These are phyloP conservation scores for Salvia hispanica DNA, from an alignment of 257 asterid genomes.

Conservation along the genomic window DNA sequence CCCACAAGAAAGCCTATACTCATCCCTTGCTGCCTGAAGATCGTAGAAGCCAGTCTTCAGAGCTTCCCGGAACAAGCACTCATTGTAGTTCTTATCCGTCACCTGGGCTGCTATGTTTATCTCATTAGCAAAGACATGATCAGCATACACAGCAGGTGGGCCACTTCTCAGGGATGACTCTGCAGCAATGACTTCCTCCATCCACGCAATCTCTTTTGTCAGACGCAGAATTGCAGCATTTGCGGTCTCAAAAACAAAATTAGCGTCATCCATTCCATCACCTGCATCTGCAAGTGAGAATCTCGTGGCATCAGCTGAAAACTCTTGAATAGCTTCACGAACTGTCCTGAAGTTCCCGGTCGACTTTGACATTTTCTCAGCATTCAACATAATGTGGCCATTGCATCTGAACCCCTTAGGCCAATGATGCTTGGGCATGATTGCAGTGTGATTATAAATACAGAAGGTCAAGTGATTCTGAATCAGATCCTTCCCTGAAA, in stretches of 20 bases:
- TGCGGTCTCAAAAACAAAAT: constrained; percentile 88
- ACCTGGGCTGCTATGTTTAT: constrained; percentile 69
- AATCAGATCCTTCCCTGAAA: constrained; percentile 93
- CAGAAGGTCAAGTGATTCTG: constrained; percentile 92
- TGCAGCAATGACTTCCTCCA: constrained; percentile 70
- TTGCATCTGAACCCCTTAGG: constrained; percentile 93
- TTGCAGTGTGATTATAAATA: constrained; percentile 79
- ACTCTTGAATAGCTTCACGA: constrained; percentile 84
- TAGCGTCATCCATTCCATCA: constrained; percentile 97
- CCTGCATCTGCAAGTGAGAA: constrained; percentile 98
- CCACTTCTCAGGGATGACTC: constrained; percentile 66
- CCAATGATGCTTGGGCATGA: constrained; percentile 80
- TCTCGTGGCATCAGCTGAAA: constrained; percentile 97
- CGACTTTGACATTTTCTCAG: constrained; percentile 97
- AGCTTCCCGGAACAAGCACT: constrained; percentile 78
- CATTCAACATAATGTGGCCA: constrained; percentile 87
- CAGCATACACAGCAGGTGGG: constrained; percentile 60
- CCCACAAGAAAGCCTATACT: constrained; percentile 82
- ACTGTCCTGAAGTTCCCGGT: constrained; percentile 91
- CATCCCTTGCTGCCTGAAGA: constrained; percentile 91
- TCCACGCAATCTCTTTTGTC: constrained; percentile 87
- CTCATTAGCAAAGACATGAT: constrained; percentile 78
- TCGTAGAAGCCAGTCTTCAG: constrained; percentile 82
- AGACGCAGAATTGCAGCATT: constrained; percentile 91
- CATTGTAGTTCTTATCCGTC: constrained; percentile 74